A percentile compares a stretch with the other conserved stretches of the same genome.
These are phyloP conservation scores for Xylaria palmicola DNA, from an alignment of 495 filamentous ascomycete species.

Conservation along the genomic window DNA sequence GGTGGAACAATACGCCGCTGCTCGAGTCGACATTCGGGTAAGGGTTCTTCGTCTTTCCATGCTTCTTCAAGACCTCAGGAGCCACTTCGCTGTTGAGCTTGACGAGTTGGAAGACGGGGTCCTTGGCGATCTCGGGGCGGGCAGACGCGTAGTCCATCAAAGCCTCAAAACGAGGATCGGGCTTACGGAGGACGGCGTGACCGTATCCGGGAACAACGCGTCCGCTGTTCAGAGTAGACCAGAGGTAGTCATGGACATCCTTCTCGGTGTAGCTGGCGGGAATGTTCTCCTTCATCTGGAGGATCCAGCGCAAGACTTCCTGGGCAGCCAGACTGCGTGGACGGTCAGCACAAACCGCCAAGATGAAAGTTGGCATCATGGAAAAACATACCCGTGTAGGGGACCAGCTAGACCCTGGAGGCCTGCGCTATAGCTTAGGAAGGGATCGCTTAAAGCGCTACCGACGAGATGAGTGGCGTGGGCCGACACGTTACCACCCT, in stretches of 20 bases:
- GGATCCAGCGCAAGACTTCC: constrained; percentile 93
- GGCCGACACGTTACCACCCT: constrained; percentile 96
- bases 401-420: constrained; percentile 94
- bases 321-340: constrained; percentile 77
- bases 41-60: constrained; percentile 99
- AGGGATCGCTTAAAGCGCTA: constrained; percentile 92
- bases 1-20: constrained; percentile 92
- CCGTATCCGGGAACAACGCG: constrained; percentile 96
- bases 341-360: constrained; percentile 8
- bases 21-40: constrained; percentile 93
- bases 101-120: constrained; percentile 92
- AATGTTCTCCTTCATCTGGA: constrained; percentile 88
- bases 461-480: constrained; percentile 97
- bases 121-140: constrained; percentile 76
- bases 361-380: neutral
- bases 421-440: constrained; percentile 93
- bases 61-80: constrained; percentile 81
- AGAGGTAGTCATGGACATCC: constrained; percentile 84
- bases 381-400: constrained; percentile 68
- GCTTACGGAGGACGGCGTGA: constrained; percentile 96
- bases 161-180: constrained; percentile 93
- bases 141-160: constrained; percentile 91
- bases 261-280: constrained; percentile 73
- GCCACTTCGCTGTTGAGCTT: constrained; percentile 77
- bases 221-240: constrained; percentile 88